Percentiles rank a stretch among this genome's conserved stretches.
Evolutionary conservation across 257 asterid species (phyloP).

Genomic region (Anisodus acutangulus): DNA sequence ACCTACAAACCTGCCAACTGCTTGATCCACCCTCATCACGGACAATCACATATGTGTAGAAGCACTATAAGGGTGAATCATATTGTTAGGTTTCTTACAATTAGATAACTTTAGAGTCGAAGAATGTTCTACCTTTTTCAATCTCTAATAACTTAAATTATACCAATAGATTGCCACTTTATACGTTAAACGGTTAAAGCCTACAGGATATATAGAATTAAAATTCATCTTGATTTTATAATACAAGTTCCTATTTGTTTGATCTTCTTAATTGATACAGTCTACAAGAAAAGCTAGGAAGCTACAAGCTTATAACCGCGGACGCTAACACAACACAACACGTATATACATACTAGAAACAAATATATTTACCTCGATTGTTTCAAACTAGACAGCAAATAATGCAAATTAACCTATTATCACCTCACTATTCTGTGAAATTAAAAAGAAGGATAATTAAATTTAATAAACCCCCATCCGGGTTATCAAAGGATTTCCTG

Average conservation of each 20-base stretch:
- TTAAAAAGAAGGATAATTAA: neutral
- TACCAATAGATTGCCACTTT: neutral
- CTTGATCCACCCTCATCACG: neutral
- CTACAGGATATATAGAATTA: neutral
- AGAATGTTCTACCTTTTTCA: neutral
- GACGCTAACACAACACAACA: neutral
- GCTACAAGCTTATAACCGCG: neutral
- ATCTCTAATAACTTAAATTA: neutral
- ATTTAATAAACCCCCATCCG: too few species aligned
- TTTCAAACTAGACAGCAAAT: neutral
- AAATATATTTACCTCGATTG: neutral
- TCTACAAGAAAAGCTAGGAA: neutral
- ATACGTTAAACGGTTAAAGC: neutral
- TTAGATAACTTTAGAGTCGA: neutral
- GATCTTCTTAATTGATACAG: neutral
- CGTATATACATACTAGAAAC: neutral
- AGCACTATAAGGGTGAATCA: neutral
- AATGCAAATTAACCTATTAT: neutral
- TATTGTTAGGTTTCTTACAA: neutral
- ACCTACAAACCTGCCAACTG: neutral
- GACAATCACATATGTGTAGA: neutral
- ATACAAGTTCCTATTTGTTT: neutral
- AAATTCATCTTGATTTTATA: neutral
- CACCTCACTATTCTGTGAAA: neutral
- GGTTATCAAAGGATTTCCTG: too few species aligned